Evolutionary conservation across 495 filamentous ascomycete species (phyloP).

Genomic region (Hypomontagnella submonticulosa): DNA sequence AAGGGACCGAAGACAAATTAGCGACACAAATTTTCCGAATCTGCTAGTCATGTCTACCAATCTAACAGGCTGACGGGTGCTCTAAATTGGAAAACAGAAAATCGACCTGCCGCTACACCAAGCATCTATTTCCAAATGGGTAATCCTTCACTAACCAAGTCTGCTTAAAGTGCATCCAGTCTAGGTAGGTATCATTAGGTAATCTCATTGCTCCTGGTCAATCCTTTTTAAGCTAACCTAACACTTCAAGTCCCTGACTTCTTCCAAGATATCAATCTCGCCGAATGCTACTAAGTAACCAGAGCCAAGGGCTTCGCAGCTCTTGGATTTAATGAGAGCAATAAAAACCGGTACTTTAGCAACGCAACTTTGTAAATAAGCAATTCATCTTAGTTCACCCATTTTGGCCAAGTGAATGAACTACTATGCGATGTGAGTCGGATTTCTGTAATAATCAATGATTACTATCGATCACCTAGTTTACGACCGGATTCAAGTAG

Average conservation of each 20-base stretch:
- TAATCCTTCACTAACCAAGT: no score
- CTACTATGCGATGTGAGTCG: neutral
- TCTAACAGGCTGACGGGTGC: neutral
- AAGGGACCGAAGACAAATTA: constrained; percentile 6
- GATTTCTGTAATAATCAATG: neutral
- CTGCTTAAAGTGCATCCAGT: no score
- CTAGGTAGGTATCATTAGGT: constrained; percentile 11
- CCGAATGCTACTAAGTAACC: constrained; percentile 21
- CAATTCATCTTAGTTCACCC: constrained; percentile 2
- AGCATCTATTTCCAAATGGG: neutral
- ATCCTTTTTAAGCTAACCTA: constrained; percentile 3
- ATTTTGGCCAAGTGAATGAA: neutral
- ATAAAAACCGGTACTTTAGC: neutral
- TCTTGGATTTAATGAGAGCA: constrained; percentile 25
- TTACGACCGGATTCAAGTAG: constrained; percentile 13
- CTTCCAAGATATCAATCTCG: constrained; percentile 29
- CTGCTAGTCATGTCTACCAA: constrained; percentile 12
- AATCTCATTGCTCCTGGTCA: constrained; percentile 18
- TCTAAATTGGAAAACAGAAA: constrained; percentile 2
- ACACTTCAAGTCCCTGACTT: constrained; percentile 5
- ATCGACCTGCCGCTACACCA: constrained; percentile 2
- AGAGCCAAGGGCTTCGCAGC: constrained; percentile 13
- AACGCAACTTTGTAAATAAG: constrained; percentile 2
- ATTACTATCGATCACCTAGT: constrained; percentile 11
- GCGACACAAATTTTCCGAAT: constrained; percentile 22